phyloP scores from a whole-genome alignment of 1,139 yeast species.

The Kodamaea anthophila region DNA sequence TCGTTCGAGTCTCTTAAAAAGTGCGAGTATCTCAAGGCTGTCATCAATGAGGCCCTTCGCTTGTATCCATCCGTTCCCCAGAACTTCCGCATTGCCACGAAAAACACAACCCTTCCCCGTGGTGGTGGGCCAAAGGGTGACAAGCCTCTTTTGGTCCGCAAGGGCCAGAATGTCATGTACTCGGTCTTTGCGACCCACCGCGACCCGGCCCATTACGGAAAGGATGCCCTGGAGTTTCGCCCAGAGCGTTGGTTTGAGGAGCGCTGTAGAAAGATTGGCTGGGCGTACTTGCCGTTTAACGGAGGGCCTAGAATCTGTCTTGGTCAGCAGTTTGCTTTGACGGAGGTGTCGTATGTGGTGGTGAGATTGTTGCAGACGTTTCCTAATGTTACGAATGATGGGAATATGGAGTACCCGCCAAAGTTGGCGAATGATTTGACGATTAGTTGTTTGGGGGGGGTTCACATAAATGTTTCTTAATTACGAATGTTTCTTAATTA shows the following conservation, averaged over 20 bases:
- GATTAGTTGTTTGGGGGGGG: slow-evolving; percentile 20
- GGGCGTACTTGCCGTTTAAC: slow-evolving; percentile 52
- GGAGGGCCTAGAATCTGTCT: slow-evolving; percentile 59
- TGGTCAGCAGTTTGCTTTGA: slow-evolving; percentile 50
- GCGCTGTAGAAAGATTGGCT: slow-evolving; percentile 30
- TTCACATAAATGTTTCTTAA: slow-evolving; percentile 5
- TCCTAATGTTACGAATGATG: slow-evolving; percentile 10
- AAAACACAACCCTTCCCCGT: slow-evolving; percentile 43
- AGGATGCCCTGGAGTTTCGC: slow-evolving; percentile 39
- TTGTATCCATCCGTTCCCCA: slow-evolving; percentile 53
- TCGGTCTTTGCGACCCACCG: slow-evolving; percentile 44
- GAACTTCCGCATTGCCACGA: slow-evolving; percentile 42
- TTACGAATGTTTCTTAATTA: too few relatives aligned
- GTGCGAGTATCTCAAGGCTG: slow-evolving; percentile 42
- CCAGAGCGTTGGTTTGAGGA: slow-evolving; percentile 50
- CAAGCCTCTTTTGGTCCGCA: slow-evolving; percentile 38
- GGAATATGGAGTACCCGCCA: slow-evolving; percentile 8
- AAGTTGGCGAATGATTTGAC: slow-evolving; percentile 9
- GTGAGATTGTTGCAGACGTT: slow-evolving; percentile 29
- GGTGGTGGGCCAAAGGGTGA: slow-evolving; percentile 46
- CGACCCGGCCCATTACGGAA: slow-evolving; percentile 38
- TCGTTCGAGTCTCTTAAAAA: slow-evolving; percentile 47
- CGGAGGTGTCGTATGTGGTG: slow-evolving; percentile 46
- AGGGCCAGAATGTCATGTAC: slow-evolving; percentile 43
- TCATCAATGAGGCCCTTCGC: slow-evolving; percentile 47